Base-by-base conservation (phyloP, 805 yeast genomes). In the Ogataea nonfermentans region DNA sequence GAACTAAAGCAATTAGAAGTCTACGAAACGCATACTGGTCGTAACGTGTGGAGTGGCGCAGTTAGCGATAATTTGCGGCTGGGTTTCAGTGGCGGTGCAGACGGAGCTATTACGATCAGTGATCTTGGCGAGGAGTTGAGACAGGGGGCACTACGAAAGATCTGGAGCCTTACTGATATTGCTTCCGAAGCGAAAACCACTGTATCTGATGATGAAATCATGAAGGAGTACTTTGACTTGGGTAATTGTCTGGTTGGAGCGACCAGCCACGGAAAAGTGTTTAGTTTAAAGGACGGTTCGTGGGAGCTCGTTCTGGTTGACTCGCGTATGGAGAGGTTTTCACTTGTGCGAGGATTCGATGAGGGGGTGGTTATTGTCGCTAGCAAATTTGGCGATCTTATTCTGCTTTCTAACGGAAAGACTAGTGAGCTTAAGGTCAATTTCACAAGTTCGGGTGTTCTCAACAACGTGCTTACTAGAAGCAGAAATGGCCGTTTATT, bases 21-120 rank as follows among this genome's bases (percentile, higher is more conserved):
- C 2, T 73, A 75, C 49, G 86, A 84, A 37, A 78, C 82, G 15
- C 97, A 90, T 56, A 70, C 76, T 24, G 96, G 95, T 3, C 83
- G 93, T 57, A 91, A 86, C 55, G 75, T 84, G 1, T 93, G 98
- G 99, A 78, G 87, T 16, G 75, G 83, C 2, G 85, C 79, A 49
- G 70, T 78, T 0, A 69, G 72, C 30, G 70, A 67, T 23, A 52
- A 57, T 0, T 55, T 65, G 14, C 57, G 67, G 35, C 49, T 81
- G 2, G 79, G 83, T 6, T 89, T 79, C 2, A 85, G 96, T 9
- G 93, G 96, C 29, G 99, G 99, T 25, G 95, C 95, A 27, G 99
- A 93, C 63, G 97, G 97, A 0, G 76, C 84, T 49, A 62, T 90
- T 2, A 72, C 84, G 47, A 49, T 84, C 4, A 78, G 81, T 54